phyloP scores from a whole-genome alignment of 345 rosid genomes.

The Murraya paniculata region DNA sequence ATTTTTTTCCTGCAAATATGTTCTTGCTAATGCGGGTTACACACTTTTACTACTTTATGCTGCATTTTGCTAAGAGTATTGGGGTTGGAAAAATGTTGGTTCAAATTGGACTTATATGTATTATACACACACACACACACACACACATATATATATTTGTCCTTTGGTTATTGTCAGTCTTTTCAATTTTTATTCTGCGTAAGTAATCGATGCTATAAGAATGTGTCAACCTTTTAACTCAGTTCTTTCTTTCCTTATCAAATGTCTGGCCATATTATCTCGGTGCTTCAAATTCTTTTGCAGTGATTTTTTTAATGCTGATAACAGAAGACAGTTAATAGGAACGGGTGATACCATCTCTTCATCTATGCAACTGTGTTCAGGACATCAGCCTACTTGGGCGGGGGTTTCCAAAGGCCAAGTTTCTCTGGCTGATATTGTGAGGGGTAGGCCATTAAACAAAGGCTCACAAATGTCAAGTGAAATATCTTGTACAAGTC shows the following conservation, averaged over 20 bases:
- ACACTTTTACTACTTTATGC: not conserved
- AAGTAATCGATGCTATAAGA: constrained; percentile 1
- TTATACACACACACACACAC: not conserved
- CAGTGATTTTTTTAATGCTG: constrained; percentile 37
- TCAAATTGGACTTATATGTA: not conserved
- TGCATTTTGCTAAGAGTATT: not conserved
- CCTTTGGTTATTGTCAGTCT: not conserved
- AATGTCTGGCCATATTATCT: not conserved
- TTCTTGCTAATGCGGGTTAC: not conserved
- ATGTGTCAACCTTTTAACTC: not conserved
- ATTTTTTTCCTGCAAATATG: not conserved
- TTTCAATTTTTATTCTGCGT: not conserved
- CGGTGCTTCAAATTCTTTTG: constrained; percentile 2
- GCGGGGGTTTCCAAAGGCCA: constrained; percentile 26
- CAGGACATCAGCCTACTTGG: constrained; percentile 27
- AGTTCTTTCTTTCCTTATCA: not conserved
- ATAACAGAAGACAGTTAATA: constrained; percentile 25
- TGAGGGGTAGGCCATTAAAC: constrained; percentile 27
- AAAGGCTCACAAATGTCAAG: constrained; percentile 16
- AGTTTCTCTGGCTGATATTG: constrained; percentile 43
- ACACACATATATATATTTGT: not conserved
- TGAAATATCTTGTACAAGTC: constrained; percentile 25
- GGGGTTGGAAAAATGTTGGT: not conserved
- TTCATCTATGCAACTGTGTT: constrained; percentile 22
- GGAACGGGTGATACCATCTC: constrained; percentile 22